Evolutionary conservation across 257 asterid genomes (phyloP), one percentile per base, ranked within the genome.

Genomic region (Fraxinus americana): DNA sequence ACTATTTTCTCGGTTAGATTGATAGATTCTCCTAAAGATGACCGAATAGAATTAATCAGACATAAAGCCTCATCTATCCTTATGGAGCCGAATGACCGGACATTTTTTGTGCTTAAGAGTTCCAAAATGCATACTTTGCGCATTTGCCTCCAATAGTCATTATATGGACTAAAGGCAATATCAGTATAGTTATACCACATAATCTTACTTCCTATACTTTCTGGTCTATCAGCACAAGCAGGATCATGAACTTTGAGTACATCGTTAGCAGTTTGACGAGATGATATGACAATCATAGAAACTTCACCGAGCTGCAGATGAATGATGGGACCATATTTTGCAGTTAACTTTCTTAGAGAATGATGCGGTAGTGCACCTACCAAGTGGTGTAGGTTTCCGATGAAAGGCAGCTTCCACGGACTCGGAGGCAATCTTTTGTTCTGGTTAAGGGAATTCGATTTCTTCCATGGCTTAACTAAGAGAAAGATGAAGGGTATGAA

Each of bases 291-390:
- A 0, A 80, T 29, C 0, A 39, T 29, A 10, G 76, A 67, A 16
- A 76, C 73, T 34, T 73, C 69, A 32, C 77, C 77, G 21, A 73
- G 27, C 19, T 73, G 34, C 2, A 73, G 77, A 32, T 73, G 77
- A 67, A 73, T 52, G 17, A 73, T 9, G 7, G 77, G 70, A 45
- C 77, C 70, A 35, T 73, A 17, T 38, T 67, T 32, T 19, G 12
- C 13, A 48, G 70, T 48, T 8, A 73, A 54, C 45, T 54, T 48
- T 5, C 77, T 52, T 0, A 73, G 41, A 50, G 77, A 50, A 8
- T 73, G 77, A 45, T 73, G 77, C 7, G 77, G 77, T 4, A 67
- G 43, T 30, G 43, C 5, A 1, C 72, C 72, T 11, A 29, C 21
- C 12, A 67, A 2, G 39, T 67, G 72, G 79, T 65, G 79, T 29